Evolutionary conservation across 768 basidiomycete genomes (phyloP), one percentile per base, ranked within the genome.

Genomic region (Leccinellum rugosiceps): DNA sequence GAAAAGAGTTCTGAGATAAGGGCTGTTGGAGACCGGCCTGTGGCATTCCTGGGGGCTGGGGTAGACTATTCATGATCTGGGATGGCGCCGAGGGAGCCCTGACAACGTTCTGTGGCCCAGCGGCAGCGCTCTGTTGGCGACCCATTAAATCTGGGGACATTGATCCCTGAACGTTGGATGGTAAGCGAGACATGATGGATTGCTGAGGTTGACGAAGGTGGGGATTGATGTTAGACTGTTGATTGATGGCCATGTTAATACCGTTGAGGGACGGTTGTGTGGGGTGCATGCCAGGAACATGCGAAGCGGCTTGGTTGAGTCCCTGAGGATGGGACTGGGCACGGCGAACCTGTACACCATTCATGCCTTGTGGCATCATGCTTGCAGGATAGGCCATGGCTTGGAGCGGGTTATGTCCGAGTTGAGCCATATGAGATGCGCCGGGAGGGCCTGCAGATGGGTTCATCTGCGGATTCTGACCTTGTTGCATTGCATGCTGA

Each of bases 251-350:
- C 75, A 84, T 80, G 45, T 65, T 68, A 68, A 76, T 75, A 45
- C 69, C 71, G 26, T 70, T 71, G 54, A 72, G 66, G 23, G 66
- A 68, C 34, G 76, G 74, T 34, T 70, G 74, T 32, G 65, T 64
- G 28, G 74, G 65, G 61, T 75, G 76, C 56, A 77, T 74, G 41
- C 69, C 69, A 15, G 68, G 60, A 51, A 64, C 68, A 64, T 76
- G 77, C 28, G 60, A 70, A 50, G 68, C 72, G 14, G 69, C 59
- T 41, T 77, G 74, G 62, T 74, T 78, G 57, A 79, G 63, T 69
- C 63, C 70, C 59, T 80, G 78, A 5, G 83, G 79, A 70, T 87
- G 86, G 21, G 85, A 83, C 57, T 76, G 72, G n/a, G 78, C 79
- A 65, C 86, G 81, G 57, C 86, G 81, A 47, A 80, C 68, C 19